phyloP scores from a whole-genome alignment of 306 rosid species.

The Pterocarpus santalinus region DNA sequence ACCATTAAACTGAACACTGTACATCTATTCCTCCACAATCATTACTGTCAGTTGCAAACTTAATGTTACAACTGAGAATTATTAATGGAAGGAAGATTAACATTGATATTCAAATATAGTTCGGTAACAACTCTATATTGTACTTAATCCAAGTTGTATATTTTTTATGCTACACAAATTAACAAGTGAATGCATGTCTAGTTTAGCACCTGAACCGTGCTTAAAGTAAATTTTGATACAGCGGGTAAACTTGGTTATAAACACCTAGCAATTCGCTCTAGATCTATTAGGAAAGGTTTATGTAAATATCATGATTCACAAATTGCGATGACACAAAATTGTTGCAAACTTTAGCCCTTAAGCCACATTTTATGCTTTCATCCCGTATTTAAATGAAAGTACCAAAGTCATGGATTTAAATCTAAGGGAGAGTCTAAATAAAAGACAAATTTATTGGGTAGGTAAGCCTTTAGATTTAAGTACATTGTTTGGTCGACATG shows the following conservation, averaged over 20 bases:
- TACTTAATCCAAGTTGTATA: slow-evolving; percentile 11
- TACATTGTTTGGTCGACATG: no score
- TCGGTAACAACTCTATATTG: slow-evolving; percentile 9
- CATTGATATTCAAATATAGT: slow-evolving; percentile 10
- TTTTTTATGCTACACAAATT: slow-evolving; percentile 3
- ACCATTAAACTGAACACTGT: slow-evolving; percentile 12
- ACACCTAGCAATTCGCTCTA: not conserved
- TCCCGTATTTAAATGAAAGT: no score
- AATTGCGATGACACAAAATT: not conserved
- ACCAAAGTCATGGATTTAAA: no score
- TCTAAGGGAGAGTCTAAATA: no score
- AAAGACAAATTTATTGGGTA: no score
- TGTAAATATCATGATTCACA: not conserved
- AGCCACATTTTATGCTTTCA: not conserved
- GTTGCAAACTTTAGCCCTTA: not conserved
- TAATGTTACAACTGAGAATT: slow-evolving; percentile 15
- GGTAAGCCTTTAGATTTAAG: no score
- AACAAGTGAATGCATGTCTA: slow-evolving; percentile 10
- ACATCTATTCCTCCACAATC: slow-evolving; percentile 17
- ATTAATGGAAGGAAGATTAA: not conserved
- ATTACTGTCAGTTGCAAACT: slow-evolving; percentile 30
- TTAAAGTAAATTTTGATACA: not conserved
- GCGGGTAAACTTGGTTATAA: not conserved
- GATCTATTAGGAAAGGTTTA: not conserved
- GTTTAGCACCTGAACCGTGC: not conserved